Evolutionary conservation across 768 basidiomycete species (phyloP).

Genomic region (Tremella mesenterica): DNA sequence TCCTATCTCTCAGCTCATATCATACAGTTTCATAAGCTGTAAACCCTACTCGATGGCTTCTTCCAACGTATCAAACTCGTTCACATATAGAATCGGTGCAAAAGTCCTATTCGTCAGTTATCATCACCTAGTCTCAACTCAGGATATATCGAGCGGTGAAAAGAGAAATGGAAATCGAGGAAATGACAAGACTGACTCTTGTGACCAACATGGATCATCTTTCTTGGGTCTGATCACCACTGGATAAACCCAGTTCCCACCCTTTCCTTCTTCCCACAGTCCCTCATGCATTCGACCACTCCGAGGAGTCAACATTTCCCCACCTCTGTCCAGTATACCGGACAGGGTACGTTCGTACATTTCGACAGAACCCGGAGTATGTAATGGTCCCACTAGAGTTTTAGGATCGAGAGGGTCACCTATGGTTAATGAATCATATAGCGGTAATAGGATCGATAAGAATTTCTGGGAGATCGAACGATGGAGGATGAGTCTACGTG

Average conservation of each 20-base stretch:
- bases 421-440: slow-evolving; percentile 61
- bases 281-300: slow-evolving; percentile 54
- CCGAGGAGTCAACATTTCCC: slow-evolving; percentile 55
- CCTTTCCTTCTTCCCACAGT: slow-evolving; percentile 46
- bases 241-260: slow-evolving; percentile 83
- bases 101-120: too few relatives aligned
- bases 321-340: slow-evolving; percentile 57
- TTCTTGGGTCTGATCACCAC: slow-evolving; percentile 25
- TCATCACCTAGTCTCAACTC: neutral
- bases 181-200: slow-evolving; percentile 12
- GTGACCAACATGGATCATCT: slow-evolving; percentile 33
- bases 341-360: slow-evolving; percentile 58
- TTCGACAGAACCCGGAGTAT: slow-evolving; percentile 60
- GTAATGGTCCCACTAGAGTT: slow-evolving; percentile 80
- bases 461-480: slow-evolving; percentile 66
- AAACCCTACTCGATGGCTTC: slow-evolving; percentile 51
- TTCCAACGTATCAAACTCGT: slow-evolving; percentile 60
- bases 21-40: neutral
- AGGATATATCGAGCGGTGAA: neutral
- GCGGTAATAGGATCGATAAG: slow-evolving; percentile 60
- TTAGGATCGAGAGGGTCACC: slow-evolving; percentile 72
- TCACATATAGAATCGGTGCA: slow-evolving; percentile 79
- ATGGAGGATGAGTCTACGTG: slow-evolving; percentile 82
- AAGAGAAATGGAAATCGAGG: neutral
- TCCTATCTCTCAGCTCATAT: slow-evolving; percentile 4